Percentiles rank a stretch among this genome's conserved stretches.
Conservation (phyloP, 192 early-diverging fungal species). For the Backusella sp. region DNA sequence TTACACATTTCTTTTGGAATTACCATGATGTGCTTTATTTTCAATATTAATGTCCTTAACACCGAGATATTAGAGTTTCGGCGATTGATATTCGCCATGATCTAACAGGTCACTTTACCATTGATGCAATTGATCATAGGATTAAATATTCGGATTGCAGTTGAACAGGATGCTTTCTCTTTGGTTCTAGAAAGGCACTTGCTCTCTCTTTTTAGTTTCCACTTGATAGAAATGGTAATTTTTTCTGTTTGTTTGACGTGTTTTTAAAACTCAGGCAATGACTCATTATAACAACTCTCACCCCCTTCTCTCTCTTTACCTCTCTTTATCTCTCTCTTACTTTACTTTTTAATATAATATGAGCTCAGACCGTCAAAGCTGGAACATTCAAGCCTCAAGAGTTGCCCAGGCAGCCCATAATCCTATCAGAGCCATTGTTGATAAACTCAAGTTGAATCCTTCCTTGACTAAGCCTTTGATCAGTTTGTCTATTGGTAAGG, state of each 20-base stretch:
- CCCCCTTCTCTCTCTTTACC: background rate
- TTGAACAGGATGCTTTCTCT: background rate
- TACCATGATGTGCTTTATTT: background rate
- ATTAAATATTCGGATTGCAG: background rate
- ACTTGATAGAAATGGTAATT: background rate
- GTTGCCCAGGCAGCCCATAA: slow-evolving; percentile 76
- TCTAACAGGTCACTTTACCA: background rate
- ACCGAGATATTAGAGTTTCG: background rate
- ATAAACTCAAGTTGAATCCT: slow-evolving; percentile 69
- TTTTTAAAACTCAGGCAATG: slow-evolving; percentile 1
- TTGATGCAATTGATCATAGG: background rate
- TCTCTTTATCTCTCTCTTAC: background rate
- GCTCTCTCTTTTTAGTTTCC: background rate
- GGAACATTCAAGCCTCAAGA: slow-evolving; percentile 59
- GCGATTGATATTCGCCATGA: background rate
- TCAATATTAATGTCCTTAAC: background rate
- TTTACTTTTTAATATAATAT: slow-evolving; percentile 9
- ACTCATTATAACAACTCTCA: background rate
- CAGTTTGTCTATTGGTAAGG: slow-evolving; percentile 57
- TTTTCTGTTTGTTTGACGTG: background rate
- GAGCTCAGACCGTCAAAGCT: slow-evolving; percentile 24
- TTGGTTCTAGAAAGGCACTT: background rate
- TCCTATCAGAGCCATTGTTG: slow-evolving; percentile 86
- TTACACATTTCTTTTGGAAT: background rate
- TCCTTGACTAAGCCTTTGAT: slow-evolving; percentile 60